Base-by-base conservation (phyloP, 169 alveolate genomes). In the Plasmodium gallinaceum region DNA sequence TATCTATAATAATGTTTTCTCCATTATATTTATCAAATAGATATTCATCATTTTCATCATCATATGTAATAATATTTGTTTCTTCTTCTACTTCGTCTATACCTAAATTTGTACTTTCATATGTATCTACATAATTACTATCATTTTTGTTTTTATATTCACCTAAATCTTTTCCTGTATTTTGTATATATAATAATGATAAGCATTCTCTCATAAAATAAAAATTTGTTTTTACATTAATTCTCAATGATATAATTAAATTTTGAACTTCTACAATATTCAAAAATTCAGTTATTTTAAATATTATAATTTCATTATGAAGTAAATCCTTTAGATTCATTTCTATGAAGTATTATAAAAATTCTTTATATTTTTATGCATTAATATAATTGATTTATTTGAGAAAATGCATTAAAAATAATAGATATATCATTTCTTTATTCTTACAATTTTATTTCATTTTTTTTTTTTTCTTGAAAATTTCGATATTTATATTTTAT, bases 151-250 rank as follows among this genome's bases (percentile, higher is more conserved):
- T 45, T 14, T 20, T n/a, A 61, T 52, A 46, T 48, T 51, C 71
- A 7, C 22, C 7, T 26, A 54, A 14, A n/a, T 60, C 88, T 12
- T 20, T 45, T 42, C 16, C 45, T 42, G 6, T 20, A n/a, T 2
- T 5, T 45, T 43, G 42, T 43, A 72, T 9, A 12, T 37, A 16
- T 60, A 83, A 18, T 54, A 83, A 54, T 22, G 91, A 60, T 72
- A 83, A 37, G 0, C 91, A 83, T 46, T 83, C 91, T 66, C 70
- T 52, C 91, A 68, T 52, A 83, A 83, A 83, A 60, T 83, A 83
- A 45, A 83, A n/a, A 48, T 83, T 57, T 8, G 74, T 83, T 62
- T 83, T 83, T 22, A 83, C 91, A 68, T 68, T 68, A 61, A 83
- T 83, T 39, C 65, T 68, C 24, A 83, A 72, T 16, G 91, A 48